These are phyloP conservation scores for Xylariales sp. DNA, from an alignment of 2,329 filamentous ascomycete genomes.

Conservation along the genomic window DNA sequence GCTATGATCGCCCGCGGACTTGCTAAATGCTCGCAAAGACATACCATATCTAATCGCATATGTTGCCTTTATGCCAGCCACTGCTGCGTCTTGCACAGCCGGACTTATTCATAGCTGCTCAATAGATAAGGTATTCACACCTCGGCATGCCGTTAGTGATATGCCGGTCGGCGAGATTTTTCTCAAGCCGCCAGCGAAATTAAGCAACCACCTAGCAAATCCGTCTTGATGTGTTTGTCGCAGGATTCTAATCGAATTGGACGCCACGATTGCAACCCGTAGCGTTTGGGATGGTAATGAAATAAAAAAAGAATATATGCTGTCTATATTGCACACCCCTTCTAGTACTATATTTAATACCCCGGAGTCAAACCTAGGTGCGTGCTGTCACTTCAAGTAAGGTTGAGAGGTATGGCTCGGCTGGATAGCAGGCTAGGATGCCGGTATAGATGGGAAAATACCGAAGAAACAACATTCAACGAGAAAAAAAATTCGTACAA, in stretches of 20 bases:
- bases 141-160: not conserved
- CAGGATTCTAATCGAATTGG: constrained; percentile 2
- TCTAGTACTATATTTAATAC: not conserved
- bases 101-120: not conserved
- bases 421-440: not conserved
- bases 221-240: not conserved
- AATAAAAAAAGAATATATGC: not conserved
- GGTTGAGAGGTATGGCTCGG: not conserved
- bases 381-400: not conserved
- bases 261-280: constrained; percentile 13
- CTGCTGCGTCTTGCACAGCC: not conserved
- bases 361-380: not conserved
- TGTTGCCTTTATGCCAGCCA: constrained; percentile 7
- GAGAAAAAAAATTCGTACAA: too few relatives aligned
- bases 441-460: not conserved
- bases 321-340: not conserved
- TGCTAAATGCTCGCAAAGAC: constrained; percentile 18
- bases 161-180: constrained; percentile 7
- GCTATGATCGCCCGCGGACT: not conserved
- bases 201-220: constrained; percentile 7
- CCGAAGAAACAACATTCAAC: too few relatives aligned
- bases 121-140: constrained; percentile 12
- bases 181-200: constrained; percentile 12
- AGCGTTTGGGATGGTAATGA: constrained; percentile 1
- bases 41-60: constrained; percentile 14